Evolutionary conservation across 495 filamentous ascomycete species (phyloP), one percentile per base, ranked within the genome.

Genomic region (Collariella sp.): DNA sequence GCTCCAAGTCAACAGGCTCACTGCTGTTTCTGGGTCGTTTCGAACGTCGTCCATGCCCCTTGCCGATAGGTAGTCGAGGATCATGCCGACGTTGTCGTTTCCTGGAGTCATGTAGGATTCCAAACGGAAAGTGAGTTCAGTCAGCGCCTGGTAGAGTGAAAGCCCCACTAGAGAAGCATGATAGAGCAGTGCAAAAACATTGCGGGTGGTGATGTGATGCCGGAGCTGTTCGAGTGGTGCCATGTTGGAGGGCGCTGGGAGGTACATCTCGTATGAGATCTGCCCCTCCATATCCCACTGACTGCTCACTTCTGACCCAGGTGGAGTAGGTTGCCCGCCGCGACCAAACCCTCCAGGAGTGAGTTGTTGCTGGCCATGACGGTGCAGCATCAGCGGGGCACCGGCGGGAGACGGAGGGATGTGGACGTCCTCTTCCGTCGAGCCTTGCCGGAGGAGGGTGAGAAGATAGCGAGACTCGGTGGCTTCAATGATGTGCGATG

Each of bases 41-140:
- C 83, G 73, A 13, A 85, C 75, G 60, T 88, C 84, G 59, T 86
- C 83, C 13, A 86, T 78, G n/a, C 77, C 77, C 9, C 77, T 75
- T 1, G 64, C 70, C 7, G 74, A 69, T 3, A 84, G 61, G 55
- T 83, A 84, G 42, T 80, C 76, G 55, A 83, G 69, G 41, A 86
- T 76, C 50, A 69, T 75, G 5, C 67, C 70, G 20, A 75, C 65
- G 49, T 70, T 70, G 54, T 79, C 75, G 1, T 63, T 52, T 22
- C 70, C 67, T 0, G 72, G 67, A 15, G 74, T 71, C 67, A 84
- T 73, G 54, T 79, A 83, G 5, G 65, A 34, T 31, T 77, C 70
- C 2, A 82, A 69, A 3, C 83, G 76, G 29, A 77, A 68, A 45
- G 76, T 77, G 6, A 86, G 64, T 56, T 83, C 81, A 0, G 70